phyloP scores from a whole-genome alignment of 352 stramenopile species.

The Blastocystis hominis region DNA sequence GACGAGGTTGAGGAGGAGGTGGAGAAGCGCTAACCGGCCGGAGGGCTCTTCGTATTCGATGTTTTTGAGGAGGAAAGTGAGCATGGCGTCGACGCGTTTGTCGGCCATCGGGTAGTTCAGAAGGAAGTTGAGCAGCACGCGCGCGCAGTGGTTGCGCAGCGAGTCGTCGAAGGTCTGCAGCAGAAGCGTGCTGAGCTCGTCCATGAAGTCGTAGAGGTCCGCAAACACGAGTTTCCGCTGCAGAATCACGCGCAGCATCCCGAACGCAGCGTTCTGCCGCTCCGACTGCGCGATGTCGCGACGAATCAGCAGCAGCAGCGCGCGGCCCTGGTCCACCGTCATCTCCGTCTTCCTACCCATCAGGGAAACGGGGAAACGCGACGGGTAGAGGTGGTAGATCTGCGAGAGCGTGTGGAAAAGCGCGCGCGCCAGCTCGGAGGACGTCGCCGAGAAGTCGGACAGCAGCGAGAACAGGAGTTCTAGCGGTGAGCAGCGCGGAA shows the following conservation, averaged over 20 bases:
- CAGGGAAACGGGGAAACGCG: not conserved
- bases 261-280: slow-evolving; percentile 76
- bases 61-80: slow-evolving; percentile 78
- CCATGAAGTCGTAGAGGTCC: slow-evolving; percentile 79
- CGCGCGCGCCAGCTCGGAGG: not conserved
- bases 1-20: slow-evolving; percentile 70
- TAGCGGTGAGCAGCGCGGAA: not conserved
- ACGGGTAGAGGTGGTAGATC: not conserved
- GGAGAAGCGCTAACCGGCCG: slow-evolving; percentile 71
- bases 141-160: slow-evolving; percentile 71
- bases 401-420: slow-evolving; percentile 38
- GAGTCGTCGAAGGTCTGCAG: slow-evolving; percentile 71
- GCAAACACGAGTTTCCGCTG: slow-evolving; percentile 71
- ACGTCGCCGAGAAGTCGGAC: slow-evolving; percentile 16
- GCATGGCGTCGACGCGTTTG: slow-evolving; percentile 72
- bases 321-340: slow-evolving; percentile 48
- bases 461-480: slow-evolving; percentile 14
- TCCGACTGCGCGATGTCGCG: slow-evolving; percentile 73
- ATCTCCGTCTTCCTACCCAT: not conserved
- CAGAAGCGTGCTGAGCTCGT: slow-evolving; percentile 73
- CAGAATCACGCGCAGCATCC: slow-evolving; percentile 70
- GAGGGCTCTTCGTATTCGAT: slow-evolving; percentile 75
- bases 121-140: slow-evolving; percentile 75
- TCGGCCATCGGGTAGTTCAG: slow-evolving; percentile 76
- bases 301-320: slow-evolving; percentile 74